These are phyloP conservation scores for Thraustochytrium sp. DNA, from an alignment of 352 stramenopile genomes.

Conservation along the genomic window DNA sequence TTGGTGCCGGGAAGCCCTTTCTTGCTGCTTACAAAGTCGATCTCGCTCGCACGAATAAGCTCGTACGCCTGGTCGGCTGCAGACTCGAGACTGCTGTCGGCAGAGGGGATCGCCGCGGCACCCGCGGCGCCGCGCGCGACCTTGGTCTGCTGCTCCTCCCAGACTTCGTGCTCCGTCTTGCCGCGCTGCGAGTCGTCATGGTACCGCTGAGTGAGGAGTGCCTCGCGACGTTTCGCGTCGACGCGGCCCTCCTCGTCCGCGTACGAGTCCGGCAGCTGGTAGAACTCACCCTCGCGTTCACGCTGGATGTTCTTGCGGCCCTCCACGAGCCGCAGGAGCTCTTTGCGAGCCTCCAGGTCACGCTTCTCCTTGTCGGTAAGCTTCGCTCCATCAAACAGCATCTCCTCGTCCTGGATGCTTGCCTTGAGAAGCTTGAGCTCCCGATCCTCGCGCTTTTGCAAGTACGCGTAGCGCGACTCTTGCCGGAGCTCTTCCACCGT, in stretches of 20 bases:
- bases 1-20: neutral
- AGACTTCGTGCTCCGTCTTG: slow-evolving; percentile 95
- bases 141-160: slow-evolving; percentile 90
- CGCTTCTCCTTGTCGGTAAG: slow-evolving; percentile 49
- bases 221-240: slow-evolving; percentile 19
- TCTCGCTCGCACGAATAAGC: slow-evolving; percentile 95
- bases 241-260: slow-evolving; percentile 80
- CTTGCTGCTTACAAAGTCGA: slow-evolving; percentile 91
- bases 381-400: slow-evolving; percentile 53
- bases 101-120: too few relatives aligned
- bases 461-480: slow-evolving; percentile 76
- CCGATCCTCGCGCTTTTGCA: slow-evolving; percentile 95
- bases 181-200: slow-evolving; percentile 64
- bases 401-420: slow-evolving; percentile 70
- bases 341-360: slow-evolving; percentile 48
- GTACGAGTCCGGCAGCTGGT: slow-evolving; percentile 82
- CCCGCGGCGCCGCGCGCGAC: slow-evolving; percentile 55
- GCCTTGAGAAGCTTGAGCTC: slow-evolving; percentile 86
- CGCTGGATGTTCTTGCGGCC: slow-evolving; percentile 64
- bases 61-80: slow-evolving; percentile 78
- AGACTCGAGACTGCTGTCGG: neutral
- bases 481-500: slow-evolving; percentile 70
- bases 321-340: slow-evolving; percentile 74
- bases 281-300: slow-evolving; percentile 32
- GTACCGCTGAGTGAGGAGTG: slow-evolving; percentile 63